Base-by-base conservation (phyloP, 352 stramenopile genomes). In the Halophytophthora polymorphica region DNA sequence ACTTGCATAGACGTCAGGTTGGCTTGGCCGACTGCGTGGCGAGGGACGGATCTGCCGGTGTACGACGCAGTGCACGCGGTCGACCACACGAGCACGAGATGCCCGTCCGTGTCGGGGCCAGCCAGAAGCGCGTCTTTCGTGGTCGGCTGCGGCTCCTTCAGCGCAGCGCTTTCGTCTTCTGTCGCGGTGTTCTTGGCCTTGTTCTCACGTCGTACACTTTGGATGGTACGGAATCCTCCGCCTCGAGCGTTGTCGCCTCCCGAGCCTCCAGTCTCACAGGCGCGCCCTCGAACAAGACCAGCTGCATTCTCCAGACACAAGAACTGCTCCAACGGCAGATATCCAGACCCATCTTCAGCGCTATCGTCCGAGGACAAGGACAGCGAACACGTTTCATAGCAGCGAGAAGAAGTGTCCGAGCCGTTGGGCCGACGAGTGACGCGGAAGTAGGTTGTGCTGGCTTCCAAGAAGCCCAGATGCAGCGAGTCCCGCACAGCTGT, bases 121-220 rank as follows among this genome's bases (percentile, higher is more conserved):
- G 64, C 68, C 14, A 90, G 54, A 21, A 94, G 37, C 1, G 84
- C 79, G 17, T 83, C 70, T 43, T 47, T 65, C 2, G 77, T 76
- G 2, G 78, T 90, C 2, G 82, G 80, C 38, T 91, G 82, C 11
- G 74, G 67, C 19, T 70, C 60, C 22, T 61, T 57, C 14, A 58
- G 55, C 19, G 51, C 51, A 22, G 44, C 67, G 31, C 22, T 25
- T 21, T 64, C 56, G 33, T 64, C 59, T 44, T 43, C 41, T 18
- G 25, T 11, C 22, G 51, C 25, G 33, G 52, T 51, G 50, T 31
- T 70, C 50, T 87, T 88, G 7, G 83, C 77, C 59, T 93, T 93
- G 68, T 94, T 94, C 52, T 90, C 79, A 40, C 84, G 75, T 34
- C 84, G 69, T 19, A 94, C 84, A 55, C 84, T 94, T 56, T 94